Evolutionary conservation across 768 basidiomycete genomes (phyloP).

Genomic region (Xerocomellus intermedius): DNA sequence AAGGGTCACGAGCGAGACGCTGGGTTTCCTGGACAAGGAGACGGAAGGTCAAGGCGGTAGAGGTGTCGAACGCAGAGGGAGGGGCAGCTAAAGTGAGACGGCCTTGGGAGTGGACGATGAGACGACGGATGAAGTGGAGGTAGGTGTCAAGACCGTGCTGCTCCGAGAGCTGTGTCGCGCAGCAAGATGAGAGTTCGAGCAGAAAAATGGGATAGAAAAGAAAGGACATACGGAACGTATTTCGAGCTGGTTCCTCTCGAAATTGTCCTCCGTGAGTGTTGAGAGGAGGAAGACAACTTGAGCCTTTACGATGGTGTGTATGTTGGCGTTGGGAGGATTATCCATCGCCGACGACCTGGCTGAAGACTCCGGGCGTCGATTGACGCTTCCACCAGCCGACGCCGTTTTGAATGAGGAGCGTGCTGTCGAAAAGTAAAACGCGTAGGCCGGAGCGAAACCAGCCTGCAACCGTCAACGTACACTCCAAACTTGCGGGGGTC

Average conservation of each 20-base stretch:
- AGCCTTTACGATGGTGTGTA: slow-evolving; percentile 91
- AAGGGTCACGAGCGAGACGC: slow-evolving; percentile 86
- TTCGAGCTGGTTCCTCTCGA: slow-evolving; percentile 89
- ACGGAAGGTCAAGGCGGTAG: slow-evolving; percentile 76
- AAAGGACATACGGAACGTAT: slow-evolving; percentile 80
- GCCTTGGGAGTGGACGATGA: slow-evolving; percentile 84
- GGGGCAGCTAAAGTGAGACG: slow-evolving; percentile 59
- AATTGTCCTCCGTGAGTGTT: slow-evolving; percentile 96
- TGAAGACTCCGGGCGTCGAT: slow-evolving; percentile 72
- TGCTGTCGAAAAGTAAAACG: slow-evolving; percentile 36
- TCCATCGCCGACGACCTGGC: slow-evolving; percentile 83
- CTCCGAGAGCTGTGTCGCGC: slow-evolving; percentile 75
- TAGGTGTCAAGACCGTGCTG: slow-evolving; percentile 97
- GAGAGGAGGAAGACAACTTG: slow-evolving; percentile 98
- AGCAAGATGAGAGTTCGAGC: slow-evolving; percentile 12
- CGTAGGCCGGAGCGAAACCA: slow-evolving; percentile 32
- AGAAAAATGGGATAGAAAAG: slow-evolving; percentile 12
- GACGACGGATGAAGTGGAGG: slow-evolving; percentile 94
- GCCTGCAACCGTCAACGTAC: slow-evolving; percentile 27
- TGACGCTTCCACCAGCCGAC: slow-evolving; percentile 64
- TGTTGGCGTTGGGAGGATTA: slow-evolving; percentile 79
- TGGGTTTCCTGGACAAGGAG: slow-evolving; percentile 86
- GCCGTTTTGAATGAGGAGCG: slow-evolving; percentile 53
- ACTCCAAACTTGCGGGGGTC: slow-evolving; percentile 16
- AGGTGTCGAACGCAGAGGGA: slow-evolving; percentile 70